These are phyloP conservation scores for Blepharisma stoltei DNA, from an alignment of 73 alveolate genomes.

Conservation along the genomic window DNA sequence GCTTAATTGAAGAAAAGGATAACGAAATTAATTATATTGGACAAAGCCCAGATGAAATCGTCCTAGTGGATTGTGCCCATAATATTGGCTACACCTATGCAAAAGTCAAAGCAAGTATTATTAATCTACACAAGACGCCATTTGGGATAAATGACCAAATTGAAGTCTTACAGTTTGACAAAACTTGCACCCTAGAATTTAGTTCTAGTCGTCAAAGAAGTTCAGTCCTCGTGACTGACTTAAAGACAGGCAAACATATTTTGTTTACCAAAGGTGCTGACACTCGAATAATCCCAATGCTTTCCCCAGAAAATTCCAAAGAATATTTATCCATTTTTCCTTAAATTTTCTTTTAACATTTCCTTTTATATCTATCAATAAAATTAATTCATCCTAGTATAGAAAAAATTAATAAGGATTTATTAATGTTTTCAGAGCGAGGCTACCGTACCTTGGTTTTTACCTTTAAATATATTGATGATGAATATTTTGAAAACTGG, in stretches of 20 bases:
- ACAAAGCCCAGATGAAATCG: constrained; percentile 20
- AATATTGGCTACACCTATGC: constrained; percentile 79
- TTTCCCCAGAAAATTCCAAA: neutral
- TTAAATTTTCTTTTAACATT: too few relatives aligned
- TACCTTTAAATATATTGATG: constrained; percentile 39
- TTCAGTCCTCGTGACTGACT: constrained; percentile 80
- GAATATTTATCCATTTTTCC: too few relatives aligned
- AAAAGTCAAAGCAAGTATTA: constrained; percentile 30
- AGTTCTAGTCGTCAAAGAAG: constrained; percentile 89
- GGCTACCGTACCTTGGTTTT: constrained; percentile 58
- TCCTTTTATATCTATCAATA: too few relatives aligned
- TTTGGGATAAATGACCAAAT: constrained; percentile 39
- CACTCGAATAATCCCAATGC: neutral
- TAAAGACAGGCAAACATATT: constrained; percentile 46
- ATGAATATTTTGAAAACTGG: constrained; percentile 33
- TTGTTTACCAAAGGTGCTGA: constrained; percentile 67
- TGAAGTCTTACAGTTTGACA: constrained; percentile 46
- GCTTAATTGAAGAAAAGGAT: neutral
- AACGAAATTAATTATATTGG: constrained; percentile 31
- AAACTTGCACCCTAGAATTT: constrained; percentile 78
- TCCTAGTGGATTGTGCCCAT: constrained; percentile 75
- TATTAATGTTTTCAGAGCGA: constrained; percentile 31
- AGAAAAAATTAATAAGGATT: constrained; percentile 15
- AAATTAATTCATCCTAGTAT: too few relatives aligned
- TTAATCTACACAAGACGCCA: constrained; percentile 30